These are phyloP conservation scores for Escovopsis sp. DNA, from an alignment of 2,329 filamentous ascomycete species.

Conservation along the genomic window DNA sequence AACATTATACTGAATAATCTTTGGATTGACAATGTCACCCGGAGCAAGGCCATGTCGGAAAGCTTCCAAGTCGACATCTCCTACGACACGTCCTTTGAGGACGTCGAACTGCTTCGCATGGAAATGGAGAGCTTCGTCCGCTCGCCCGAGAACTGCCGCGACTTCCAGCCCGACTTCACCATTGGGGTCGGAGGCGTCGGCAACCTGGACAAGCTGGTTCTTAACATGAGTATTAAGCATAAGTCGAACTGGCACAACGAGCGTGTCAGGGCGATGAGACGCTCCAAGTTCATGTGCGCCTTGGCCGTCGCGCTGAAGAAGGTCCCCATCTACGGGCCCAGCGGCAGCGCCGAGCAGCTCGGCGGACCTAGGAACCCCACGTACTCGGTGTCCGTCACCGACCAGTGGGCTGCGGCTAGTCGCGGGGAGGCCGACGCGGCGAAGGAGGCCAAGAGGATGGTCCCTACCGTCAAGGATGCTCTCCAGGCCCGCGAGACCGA, in stretches of 20 bases:
- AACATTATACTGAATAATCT: slow-evolving; percentile 84
- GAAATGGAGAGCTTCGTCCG: slow-evolving; percentile 81
- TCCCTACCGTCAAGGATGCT: slow-evolving; percentile 30
- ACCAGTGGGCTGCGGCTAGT: slow-evolving; percentile 49
- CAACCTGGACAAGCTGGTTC: slow-evolving; percentile 74
- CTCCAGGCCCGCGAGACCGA: slow-evolving; percentile 22
- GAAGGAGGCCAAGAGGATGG: slow-evolving; percentile 51
- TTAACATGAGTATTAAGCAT: slow-evolving; percentile 75
- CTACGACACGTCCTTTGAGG: slow-evolving; percentile 79
- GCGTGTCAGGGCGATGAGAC: slow-evolving; percentile 59
- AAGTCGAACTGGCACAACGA: slow-evolving; percentile 92
- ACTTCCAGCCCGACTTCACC: slow-evolving; percentile 75
- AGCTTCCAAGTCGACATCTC: slow-evolving; percentile 64
- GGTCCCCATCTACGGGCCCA: slow-evolving; percentile 73
- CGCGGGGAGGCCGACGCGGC: slow-evolving; percentile 43
- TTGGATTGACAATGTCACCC: slow-evolving; percentile 92
- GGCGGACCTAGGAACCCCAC: slow-evolving; percentile 60
- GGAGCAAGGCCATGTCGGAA: slow-evolving; percentile 86
- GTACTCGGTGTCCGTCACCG: slow-evolving; percentile 65
- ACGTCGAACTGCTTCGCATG: slow-evolving; percentile 67
- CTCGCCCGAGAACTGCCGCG: slow-evolving; percentile 70
- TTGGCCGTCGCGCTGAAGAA: slow-evolving; percentile 72
- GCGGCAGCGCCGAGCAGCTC: slow-evolving; percentile 48
- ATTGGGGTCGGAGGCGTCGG: slow-evolving; percentile 67
- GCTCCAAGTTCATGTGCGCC: slow-evolving; percentile 95